These are phyloP conservation scores for Boletus insuetus DNA, from an alignment of 768 basidiomycete genomes.

Conservation along the genomic window DNA sequence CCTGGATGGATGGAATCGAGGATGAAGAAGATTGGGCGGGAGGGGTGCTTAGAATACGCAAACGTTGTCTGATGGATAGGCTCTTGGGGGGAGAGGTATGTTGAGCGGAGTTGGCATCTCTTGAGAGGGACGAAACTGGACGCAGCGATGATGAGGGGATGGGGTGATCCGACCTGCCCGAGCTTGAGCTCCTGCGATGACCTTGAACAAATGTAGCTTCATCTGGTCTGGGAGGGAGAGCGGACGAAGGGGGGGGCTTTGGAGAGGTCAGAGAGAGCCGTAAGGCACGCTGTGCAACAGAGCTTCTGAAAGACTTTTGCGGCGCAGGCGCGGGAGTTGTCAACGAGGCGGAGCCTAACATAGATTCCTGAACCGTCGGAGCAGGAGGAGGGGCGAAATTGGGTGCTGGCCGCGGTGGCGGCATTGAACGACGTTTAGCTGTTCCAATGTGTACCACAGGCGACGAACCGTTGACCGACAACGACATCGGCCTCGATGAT, in stretches of 20 bases:
- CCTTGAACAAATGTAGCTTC: constrained; percentile 36
- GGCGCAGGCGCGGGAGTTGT: constrained; percentile 3
- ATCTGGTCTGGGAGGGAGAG: constrained; percentile 67
- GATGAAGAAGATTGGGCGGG: constrained; percentile 25
- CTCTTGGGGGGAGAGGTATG: constrained; percentile 20
- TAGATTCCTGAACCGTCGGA: constrained; percentile 37
- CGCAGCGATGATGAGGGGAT: constrained; percentile 49
- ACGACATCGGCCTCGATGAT: constrained; percentile 21
- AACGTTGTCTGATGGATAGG: constrained; percentile 56
- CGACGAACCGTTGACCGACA: constrained; percentile 14
- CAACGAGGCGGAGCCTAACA: constrained; percentile 1
- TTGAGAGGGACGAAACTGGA: constrained; percentile 36
- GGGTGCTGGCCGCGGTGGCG: constrained; percentile 73
- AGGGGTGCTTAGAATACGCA: constrained; percentile 68
- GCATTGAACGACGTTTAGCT: constrained; percentile 58
- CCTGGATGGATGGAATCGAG: constrained; percentile 23
- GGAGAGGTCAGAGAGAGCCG: constrained; percentile 61
- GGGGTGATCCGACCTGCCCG: constrained; percentile 29
- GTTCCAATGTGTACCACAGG: constrained; percentile 21
- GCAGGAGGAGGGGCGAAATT: constrained; percentile 69
- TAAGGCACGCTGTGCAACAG: constrained; percentile 54
- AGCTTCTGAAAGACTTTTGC: constrained; percentile 49
- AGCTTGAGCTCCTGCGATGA: constrained; percentile 36
- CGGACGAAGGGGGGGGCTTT: constrained; percentile 57
- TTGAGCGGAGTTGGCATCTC: constrained; percentile 24